Evolutionary conservation across 2,329 filamentous ascomycete species (phyloP), one percentile per base, ranked within the genome.

Genomic region (Shiraia bambusicola): DNA sequence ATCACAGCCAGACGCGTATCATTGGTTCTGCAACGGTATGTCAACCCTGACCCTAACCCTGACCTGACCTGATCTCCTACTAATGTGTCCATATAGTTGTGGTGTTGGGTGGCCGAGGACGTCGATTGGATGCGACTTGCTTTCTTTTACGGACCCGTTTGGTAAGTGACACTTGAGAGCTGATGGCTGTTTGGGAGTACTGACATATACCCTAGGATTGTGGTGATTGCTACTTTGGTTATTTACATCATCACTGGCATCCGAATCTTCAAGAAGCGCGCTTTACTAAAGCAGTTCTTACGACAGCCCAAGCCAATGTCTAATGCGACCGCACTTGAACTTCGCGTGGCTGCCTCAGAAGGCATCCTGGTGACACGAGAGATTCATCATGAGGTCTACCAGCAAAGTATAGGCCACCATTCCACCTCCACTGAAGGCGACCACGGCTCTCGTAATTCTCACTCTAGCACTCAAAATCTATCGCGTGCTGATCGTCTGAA

Each of bases 71-170:
- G n/a, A n/a, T n/a, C n/a, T 2, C 19, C 8, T 19, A 5, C 11
- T 13, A 12, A 14, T 28, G 40, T 54, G 15, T 50, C 29, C 4
- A 19, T n/a, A 29, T 41, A 78, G 75, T 69, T 93, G 15, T 94
- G 88, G 88, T 94, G 88, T 63, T 93, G 88, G 88, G 76, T 93
- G 13, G 72, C 76, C 2, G 60, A 71, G 2, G 69, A 79, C 4
- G 90, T 84, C 79, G 84, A 88, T 41, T 77, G 83, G 43, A 80
- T 87, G 66, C 83, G 88, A 28, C 82, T 93, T 42, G 79, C 80
- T 3, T 78, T 82, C 19, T 92, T 91, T 62, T 94, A 93, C 57
- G 83, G 74, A 0, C 84, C 84, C 5, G 76, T 86, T 42, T 87
- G 84, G 84, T 85, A 51, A 47, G 52, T 39, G 15, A 8, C 10